These are phyloP conservation scores for Ailanthus altissimus DNA, from an alignment of 345 rosid species.

Conservation along the genomic window DNA sequence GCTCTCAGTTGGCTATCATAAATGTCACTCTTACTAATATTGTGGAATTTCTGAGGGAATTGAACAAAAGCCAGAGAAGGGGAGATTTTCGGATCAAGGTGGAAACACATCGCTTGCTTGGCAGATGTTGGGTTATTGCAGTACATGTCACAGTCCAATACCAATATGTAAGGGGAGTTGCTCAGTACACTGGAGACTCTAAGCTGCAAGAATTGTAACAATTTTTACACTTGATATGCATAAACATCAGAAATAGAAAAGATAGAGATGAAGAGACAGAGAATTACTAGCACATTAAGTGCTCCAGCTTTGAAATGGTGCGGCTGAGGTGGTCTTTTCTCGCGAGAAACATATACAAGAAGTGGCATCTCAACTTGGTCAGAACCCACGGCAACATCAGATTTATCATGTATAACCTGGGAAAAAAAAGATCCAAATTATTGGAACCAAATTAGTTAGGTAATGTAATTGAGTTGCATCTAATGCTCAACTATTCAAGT, in stretches of 20 bases:
- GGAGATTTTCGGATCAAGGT: slow-evolving; percentile 39
- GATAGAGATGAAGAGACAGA: not conserved
- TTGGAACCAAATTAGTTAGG: not conserved
- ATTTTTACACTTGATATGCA: not conserved
- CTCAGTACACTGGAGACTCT: slow-evolving; percentile 49
- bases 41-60: slow-evolving; percentile 49
- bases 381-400: not conserved
- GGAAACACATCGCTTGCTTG: slow-evolving; percentile 50
- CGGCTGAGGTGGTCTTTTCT: slow-evolving; percentile 37
- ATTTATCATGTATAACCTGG: slow-evolving; percentile 30
- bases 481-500: not conserved
- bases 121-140: slow-evolving; percentile 51
- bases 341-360: slow-evolving; percentile 50
- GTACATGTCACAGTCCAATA: slow-evolving; percentile 55
- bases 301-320: slow-evolving; percentile 64
- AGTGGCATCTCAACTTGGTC: slow-evolving; percentile 30
- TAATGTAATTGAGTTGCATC: not conserved
- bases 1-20: slow-evolving; percentile 42
- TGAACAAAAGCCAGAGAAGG: slow-evolving; percentile 44
- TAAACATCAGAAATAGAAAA: not conserved
- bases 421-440: not conserved
- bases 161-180: slow-evolving; percentile 48
- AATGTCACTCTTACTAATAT: slow-evolving; percentile 45
- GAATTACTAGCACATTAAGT: slow-evolving; percentile 47
- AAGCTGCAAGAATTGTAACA: slow-evolving; percentile 35